These are phyloP conservation scores for Fusarium sacchari DNA, from an alignment of 2,329 filamentous ascomycete species.

Conservation along the genomic window DNA sequence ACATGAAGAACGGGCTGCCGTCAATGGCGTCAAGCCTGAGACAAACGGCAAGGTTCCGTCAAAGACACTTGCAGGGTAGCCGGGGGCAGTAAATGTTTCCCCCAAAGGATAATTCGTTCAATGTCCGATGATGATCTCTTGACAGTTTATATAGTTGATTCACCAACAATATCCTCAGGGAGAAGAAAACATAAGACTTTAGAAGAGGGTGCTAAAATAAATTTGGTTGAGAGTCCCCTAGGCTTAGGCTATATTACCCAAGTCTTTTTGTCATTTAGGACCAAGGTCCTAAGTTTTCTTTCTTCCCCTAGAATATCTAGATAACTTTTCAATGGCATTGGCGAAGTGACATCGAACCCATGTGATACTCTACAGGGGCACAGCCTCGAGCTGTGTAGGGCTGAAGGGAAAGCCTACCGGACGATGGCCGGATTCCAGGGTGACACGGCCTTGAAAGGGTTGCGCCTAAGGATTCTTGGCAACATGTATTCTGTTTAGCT, in stretches of 20 bases:
- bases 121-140: not conserved
- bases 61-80: conserved; percentile 8
- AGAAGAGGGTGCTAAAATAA: not conserved
- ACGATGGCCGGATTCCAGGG: conserved; percentile 40
- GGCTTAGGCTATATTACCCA: not conserved
- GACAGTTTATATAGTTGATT: not conserved
- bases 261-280: not conserved
- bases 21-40: conserved; percentile 11
- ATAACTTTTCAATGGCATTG: not conserved
- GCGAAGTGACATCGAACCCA: not conserved
- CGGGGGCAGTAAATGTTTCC: not conserved
- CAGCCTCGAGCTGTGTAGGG: conserved; percentile 26
- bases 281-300: not conserved
- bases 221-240: not conserved
- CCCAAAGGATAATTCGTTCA: not conserved
- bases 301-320: not conserved
- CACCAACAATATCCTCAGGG: not conserved
- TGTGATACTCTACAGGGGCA: conserved; percentile 11
- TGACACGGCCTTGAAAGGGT: conserved; percentile 13
- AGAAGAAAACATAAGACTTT: not conserved
- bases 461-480: conserved; percentile 32
- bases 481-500: conserved; percentile 9
- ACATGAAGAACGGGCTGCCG: conserved; percentile 14
- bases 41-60: conserved; percentile 27
- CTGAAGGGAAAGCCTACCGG: conserved; percentile 34